Conservation (phyloP, 805 yeast genomes). For the Tanozyma kutaoensis region DNA sequence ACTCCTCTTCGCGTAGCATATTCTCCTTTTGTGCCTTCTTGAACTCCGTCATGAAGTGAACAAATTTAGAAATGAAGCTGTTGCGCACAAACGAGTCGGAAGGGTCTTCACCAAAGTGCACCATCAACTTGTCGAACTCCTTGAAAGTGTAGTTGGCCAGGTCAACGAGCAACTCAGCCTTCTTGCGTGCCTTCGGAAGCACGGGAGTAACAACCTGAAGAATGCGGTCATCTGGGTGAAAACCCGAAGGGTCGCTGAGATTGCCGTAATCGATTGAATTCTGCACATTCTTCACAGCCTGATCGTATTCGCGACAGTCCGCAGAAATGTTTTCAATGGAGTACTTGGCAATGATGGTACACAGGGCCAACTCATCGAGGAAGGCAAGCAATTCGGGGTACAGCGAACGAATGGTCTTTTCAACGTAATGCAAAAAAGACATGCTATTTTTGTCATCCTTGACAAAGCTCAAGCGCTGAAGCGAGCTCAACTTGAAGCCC, state of each 20-base stretch:
- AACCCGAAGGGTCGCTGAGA: constrained; percentile 44
- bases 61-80: constrained; percentile 48
- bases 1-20: constrained; percentile 53
- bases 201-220: constrained; percentile 39
- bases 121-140: constrained; percentile 47
- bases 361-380: constrained; percentile 42
- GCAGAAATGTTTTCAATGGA: constrained; percentile 49
- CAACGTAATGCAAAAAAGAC: constrained; percentile 67
- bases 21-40: constrained; percentile 56
- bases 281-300: constrained; percentile 36
- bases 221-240: constrained; percentile 58
- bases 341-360: constrained; percentile 42
- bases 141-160: constrained; percentile 38
- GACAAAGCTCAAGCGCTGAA: constrained; percentile 57
- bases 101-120: constrained; percentile 61
- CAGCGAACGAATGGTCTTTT: constrained; percentile 47
- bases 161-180: constrained; percentile 34
- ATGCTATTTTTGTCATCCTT: constrained; percentile 57
- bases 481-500: constrained; percentile 59
- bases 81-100: constrained; percentile 40
- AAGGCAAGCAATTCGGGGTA: constrained; percentile 54
- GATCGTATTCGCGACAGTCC: constrained; percentile 45
- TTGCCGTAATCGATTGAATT: constrained; percentile 47
- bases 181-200: constrained; percentile 40
- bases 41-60: constrained; percentile 46